A percentile compares a stretch with the other conserved stretches of the same genome.
Conservation (phyloP, 345 rosid species). For the Sisymbrium altissimum region DNA sequence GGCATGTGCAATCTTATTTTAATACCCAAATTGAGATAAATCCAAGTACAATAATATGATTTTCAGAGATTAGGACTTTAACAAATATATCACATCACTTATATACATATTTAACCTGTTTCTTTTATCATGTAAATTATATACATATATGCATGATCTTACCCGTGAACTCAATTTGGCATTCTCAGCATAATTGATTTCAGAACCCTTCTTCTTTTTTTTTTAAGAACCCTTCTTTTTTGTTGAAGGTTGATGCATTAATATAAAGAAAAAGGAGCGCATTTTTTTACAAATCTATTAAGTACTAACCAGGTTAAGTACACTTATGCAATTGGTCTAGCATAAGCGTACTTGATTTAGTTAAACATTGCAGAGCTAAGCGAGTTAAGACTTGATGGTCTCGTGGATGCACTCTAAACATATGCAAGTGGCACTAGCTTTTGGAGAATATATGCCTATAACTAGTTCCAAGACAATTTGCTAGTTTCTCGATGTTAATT, state of each 20-base stretch:
- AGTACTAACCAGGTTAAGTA: neutral
- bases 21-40: neutral
- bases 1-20: conserved; percentile 11
- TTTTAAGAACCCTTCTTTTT: too few species aligned
- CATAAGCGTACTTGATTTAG: too few species aligned
- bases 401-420: neutral
- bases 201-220: too few species aligned
- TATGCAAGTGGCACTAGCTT: neutral
- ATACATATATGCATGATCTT: neutral
- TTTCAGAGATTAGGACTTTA: neutral
- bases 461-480: too few species aligned
- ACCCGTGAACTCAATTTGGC: conserved; percentile 10
- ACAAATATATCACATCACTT: conserved; percentile 5
- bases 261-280: neutral
- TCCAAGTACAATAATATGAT: neutral
- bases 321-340: neutral
- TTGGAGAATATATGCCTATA: too few species aligned
- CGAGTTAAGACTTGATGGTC: neutral
- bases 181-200: neutral
- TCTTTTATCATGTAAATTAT: neutral
- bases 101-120: neutral
- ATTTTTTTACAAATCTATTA: neutral
- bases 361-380: neutral
- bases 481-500: neutral
- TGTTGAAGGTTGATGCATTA: neutral